phyloP scores from a whole-genome alignment of 192 early-diverging fungal species.

The Linderina pennispora region DNA sequence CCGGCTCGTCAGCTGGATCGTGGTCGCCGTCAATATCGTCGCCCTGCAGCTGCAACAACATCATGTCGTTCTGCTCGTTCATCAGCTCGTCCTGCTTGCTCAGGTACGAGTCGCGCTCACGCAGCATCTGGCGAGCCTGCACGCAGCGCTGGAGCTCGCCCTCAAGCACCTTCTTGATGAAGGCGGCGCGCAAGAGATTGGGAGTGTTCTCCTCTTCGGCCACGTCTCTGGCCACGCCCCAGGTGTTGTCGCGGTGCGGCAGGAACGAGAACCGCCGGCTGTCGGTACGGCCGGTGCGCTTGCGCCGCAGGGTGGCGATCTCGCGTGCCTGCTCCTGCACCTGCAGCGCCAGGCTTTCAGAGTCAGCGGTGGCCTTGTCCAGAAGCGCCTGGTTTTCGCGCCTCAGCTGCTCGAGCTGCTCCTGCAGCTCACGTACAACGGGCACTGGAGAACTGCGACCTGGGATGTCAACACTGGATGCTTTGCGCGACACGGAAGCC shows the following conservation, averaged over 20 bases:
- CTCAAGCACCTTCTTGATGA: conserved; percentile 35
- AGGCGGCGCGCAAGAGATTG: conserved; percentile 37
- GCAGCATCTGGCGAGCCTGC: conserved; percentile 32
- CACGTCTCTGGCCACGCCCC: conserved; percentile 17
- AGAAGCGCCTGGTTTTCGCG: conserved; percentile 8
- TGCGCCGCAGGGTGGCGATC: conserved; percentile 28
- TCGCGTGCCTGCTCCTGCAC: conserved; percentile 42
- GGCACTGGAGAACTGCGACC: neutral
- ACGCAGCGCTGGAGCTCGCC: conserved; percentile 40
- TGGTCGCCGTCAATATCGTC: conserved; percentile 5
- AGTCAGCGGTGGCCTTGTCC: conserved; percentile 12
- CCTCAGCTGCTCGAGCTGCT: conserved; percentile 18
- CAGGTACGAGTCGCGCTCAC: conserved; percentile 34
- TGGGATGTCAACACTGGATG: conserved; percentile 8
- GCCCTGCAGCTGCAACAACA: conserved; percentile 23
- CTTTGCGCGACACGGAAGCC: conserved; percentile 8
- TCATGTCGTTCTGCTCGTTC: conserved; percentile 40
- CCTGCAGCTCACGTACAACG: conserved; percentile 9
- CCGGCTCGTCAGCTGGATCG: too few species aligned
- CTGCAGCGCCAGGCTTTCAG: conserved; percentile 25
- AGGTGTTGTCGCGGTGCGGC: conserved; percentile 30
- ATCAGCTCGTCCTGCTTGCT: conserved; percentile 35
- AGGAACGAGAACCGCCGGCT: conserved; percentile 35
- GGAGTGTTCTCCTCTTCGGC: conserved; percentile 5
- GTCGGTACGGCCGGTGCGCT: conserved; percentile 25